Conservation (phyloP, 2,329 filamentous ascomycete species). For the Thelonectria blattea region DNA sequence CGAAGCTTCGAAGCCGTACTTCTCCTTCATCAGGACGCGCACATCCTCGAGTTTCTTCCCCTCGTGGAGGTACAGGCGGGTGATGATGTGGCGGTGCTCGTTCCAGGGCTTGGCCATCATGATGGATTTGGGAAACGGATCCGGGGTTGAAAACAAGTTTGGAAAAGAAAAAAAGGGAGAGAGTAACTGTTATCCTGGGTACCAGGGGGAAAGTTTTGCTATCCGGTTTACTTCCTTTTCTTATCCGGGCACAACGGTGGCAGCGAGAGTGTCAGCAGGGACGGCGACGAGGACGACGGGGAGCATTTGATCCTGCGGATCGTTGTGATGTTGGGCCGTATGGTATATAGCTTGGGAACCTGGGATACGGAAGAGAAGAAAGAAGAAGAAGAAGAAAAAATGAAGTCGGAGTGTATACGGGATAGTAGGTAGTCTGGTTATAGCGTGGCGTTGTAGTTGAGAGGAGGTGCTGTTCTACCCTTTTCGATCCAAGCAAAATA, state of each 20-base stretch:
- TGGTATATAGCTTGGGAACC: background rate
- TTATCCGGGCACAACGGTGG: conserved; percentile 32
- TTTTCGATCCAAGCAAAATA: conserved; percentile 16
- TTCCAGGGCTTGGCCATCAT: conserved; percentile 55
- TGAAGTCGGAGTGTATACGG: background rate
- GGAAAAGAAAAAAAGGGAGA: no score
- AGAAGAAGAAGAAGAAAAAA: background rate
- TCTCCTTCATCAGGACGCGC: conserved; percentile 46
- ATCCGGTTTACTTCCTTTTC: background rate
- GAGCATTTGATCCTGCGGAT: conserved; percentile 22
- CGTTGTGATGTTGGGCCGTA: background rate
- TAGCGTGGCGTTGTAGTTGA: background rate
- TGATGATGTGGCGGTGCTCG: conserved; percentile 44
- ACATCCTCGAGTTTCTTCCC: conserved; percentile 50
- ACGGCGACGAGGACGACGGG: conserved; percentile 8
- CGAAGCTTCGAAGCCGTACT: conserved; percentile 51
- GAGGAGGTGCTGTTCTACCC: conserved; percentile 29
- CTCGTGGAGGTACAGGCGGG: conserved; percentile 48
- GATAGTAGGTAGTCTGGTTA: no score
- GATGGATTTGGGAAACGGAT: conserved; percentile 4
- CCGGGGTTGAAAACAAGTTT: no score
- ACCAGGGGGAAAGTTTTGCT: background rate
- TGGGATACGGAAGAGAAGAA: background rate
- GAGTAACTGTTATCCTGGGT: background rate
- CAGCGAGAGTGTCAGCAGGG: conserved; percentile 21